Percentiles rank a stretch among this genome's conserved stretches.
Conservation (phyloP, 139 green algal genomes). For the Asterochloris sp. region DNA sequence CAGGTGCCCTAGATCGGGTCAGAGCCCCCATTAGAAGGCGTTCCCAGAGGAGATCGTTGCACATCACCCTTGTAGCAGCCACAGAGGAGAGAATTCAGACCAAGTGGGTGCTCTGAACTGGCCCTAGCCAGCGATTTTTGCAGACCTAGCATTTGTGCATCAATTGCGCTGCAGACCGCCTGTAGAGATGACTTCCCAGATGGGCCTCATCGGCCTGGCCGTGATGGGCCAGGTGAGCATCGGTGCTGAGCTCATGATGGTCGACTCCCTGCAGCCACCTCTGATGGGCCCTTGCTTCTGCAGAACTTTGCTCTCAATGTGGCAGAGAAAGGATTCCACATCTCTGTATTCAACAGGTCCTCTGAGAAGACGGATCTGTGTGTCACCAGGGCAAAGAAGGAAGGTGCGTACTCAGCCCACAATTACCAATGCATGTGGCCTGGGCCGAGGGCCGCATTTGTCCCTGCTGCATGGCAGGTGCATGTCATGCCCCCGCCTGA, state of each 20-base stretch:
- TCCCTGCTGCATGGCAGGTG: background rate
- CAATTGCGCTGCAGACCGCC: conserved; percentile 16
- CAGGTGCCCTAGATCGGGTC: no score
- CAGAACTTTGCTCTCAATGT: conserved; percentile 99
- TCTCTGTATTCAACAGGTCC: conserved; percentile 96
- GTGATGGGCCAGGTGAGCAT: conserved; percentile 96
- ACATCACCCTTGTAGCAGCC: conserved; percentile 2
- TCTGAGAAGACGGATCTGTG: conserved; percentile 93
- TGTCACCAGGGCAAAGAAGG: conserved; percentile 87
- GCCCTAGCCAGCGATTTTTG: background rate
- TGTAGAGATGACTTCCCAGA: conserved; percentile 39
- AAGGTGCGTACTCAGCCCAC: conserved; percentile 50
- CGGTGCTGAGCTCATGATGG: background rate
- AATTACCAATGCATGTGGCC: background rate
- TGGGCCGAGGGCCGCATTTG: background rate
- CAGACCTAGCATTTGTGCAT: background rate
- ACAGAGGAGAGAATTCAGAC: background rate
- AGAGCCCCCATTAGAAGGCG: no score
- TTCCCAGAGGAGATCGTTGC: no score
- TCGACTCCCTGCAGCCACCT: background rate
- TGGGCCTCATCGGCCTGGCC: conserved; percentile 93
- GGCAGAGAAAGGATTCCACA: conserved; percentile 96
- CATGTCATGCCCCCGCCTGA: background rate
- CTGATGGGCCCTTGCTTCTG: background rate
- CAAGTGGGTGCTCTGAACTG: background rate